Evolutionary conservation across 2,329 filamentous ascomycete species (phyloP), one percentile per base, ranked within the genome.

Genomic region (Cercospora zeina): DNA sequence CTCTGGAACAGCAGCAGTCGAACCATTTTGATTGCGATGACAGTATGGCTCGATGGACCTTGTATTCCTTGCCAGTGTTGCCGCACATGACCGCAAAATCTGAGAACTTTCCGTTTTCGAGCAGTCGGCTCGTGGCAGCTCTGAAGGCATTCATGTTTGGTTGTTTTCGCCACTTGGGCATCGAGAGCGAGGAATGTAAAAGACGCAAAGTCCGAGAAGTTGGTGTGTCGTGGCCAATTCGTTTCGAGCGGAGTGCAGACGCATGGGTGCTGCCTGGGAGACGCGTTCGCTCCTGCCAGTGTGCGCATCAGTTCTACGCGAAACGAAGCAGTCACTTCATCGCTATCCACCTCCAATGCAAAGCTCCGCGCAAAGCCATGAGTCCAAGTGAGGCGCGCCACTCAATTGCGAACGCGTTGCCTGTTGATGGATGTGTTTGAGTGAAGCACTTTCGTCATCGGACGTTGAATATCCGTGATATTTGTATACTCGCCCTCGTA

Each of bases 1-100:
- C 37, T 1, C 62, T 27, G 1, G 42, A n/a, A 10, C 54, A 63
- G 19, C 53, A 60, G 0, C 21, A 4, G 13, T 36, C 53, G 30
- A 58, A 63, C 16, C 34, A 61, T 27, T 58, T 63, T 2, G 62
- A 63, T 5, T 59, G 57, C 0, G 57, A 10, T 11, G 56, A 24
- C 16, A 57, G 4, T 8, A 63, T 3, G 9, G 5, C 10, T 3
- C 50, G 14, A 9, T 61, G 53, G 2, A 53, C 50, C 2, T 47
- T 58, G 55, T 59, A 64, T 27, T 59, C 59, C 5, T 30, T 56
- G 1, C 24, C 33, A 1, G 49, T 51, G 1, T 27, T 6, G 19
- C 24, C 55, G 19, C 62, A 64, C 24, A 59, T 16, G 19, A 64
- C 33, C 0, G 27, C 33, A 2, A 33, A 51, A 13, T 51, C 49